Base-by-base conservation (phyloP, 73 alveolate genomes). In the Effrenium voratum region DNA sequence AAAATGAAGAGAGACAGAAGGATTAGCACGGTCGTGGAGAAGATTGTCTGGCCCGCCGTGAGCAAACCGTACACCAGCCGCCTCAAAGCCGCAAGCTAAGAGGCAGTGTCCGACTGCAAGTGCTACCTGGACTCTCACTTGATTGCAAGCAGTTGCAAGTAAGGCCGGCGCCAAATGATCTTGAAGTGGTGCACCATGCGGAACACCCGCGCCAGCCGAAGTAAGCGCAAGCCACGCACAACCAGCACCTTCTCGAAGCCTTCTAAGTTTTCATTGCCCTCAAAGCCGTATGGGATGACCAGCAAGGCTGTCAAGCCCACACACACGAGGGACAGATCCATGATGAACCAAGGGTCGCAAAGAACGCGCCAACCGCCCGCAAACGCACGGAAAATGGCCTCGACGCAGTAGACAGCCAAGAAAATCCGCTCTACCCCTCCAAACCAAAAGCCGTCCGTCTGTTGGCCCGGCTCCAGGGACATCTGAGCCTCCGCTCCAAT, bases 401-500 rank as follows among this genome's bases (percentile, higher is more conserved):
- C 93, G 32, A 66, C 41, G 73, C 84, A 66, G 46, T 88, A 88
- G 52, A 88, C 45, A 24, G 57, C 46, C 55, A 84, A 44, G 12
- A 84, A 84, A 38, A 84, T 50, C 40, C 77, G 50, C 41, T 84
- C 93, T 16, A 66, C 32, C n/a, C 93, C 60, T 26, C 79, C 52
- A 43, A 84, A 84, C 93, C 93, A 82, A 32, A 36, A 57, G 55
- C 59, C 22, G 68, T 63, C 43, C 93, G 32, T 44, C 52, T 34
- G 34, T 44, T 52, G 59, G 30, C n/a, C 32, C 50, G 46, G 57
- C 38, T 50, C 91, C 72, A 44, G n/a, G n/a, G n/a, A n/a, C n/a
- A n/a, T n/a, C n/a, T 86, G 68, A 28, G 94, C 94, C 73, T 86
- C 94, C 38, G 60, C 34, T 34, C 94, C 94, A 46, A 88, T 88